These are phyloP conservation scores for Nicotiana paniculata DNA, from an alignment of 257 asterid species.

Conservation along the genomic window DNA sequence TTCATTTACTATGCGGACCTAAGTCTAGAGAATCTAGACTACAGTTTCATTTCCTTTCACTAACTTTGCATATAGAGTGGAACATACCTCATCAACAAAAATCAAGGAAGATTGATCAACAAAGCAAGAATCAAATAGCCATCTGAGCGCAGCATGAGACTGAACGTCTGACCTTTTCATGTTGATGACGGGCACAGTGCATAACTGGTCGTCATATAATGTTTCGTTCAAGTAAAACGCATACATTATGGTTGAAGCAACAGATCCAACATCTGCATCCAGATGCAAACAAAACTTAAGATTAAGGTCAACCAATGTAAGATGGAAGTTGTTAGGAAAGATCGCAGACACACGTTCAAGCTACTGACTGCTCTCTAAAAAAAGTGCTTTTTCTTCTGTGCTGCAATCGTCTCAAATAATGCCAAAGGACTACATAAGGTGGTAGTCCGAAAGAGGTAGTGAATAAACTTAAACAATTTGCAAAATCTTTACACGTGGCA, in stretches of 20 bases:
- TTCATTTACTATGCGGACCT: background rate
- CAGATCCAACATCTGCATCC: constrained; percentile 67
- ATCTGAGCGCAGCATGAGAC: constrained; percentile 48
- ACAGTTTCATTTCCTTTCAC: background rate
- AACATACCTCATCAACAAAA: constrained; percentile 67
- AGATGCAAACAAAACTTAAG: constrained; percentile 3
- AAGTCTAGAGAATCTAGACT: background rate
- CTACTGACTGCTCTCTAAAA: background rate
- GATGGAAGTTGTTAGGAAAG: background rate
- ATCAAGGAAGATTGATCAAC: constrained; percentile 57
- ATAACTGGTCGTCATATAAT: constrained; percentile 33
- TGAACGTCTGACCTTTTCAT: constrained; percentile 55
- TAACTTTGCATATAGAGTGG: background rate
- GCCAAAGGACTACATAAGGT: background rate
- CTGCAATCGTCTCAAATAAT: background rate
- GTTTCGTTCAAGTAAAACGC: constrained; percentile 58
- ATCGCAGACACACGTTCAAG: background rate
- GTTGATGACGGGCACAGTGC: constrained; percentile 73
- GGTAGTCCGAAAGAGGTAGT: background rate
- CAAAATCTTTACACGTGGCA: background rate
- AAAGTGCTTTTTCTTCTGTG: background rate
- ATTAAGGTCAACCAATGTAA: constrained; percentile 1
- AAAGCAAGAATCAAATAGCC: constrained; percentile 73
- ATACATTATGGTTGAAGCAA: constrained; percentile 69
- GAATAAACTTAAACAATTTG: background rate